Evolutionary conservation across 2,329 filamentous ascomycete species (phyloP).

Genomic region (Clonostachys sp.): DNA sequence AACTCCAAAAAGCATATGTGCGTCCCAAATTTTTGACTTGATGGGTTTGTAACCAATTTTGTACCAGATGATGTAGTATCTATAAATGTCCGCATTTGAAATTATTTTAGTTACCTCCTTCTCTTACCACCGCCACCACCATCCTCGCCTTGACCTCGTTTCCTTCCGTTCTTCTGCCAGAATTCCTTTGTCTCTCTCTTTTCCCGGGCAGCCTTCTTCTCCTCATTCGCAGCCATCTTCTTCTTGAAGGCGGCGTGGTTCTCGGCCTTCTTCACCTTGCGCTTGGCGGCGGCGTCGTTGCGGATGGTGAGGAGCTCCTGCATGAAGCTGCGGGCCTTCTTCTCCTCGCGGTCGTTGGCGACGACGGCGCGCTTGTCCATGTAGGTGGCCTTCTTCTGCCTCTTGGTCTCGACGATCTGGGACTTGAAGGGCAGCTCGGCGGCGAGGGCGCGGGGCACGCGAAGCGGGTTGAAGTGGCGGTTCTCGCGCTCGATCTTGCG

Average conservation of each 20-base stretch:
- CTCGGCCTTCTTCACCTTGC: slow-evolving; percentile 83
- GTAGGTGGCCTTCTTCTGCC: slow-evolving; percentile 79
- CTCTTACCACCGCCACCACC: slow-evolving; percentile 25
- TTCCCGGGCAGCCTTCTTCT: slow-evolving; percentile 83
- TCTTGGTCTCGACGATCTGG: slow-evolving; percentile 78
- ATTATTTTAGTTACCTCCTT: slow-evolving; percentile 17
- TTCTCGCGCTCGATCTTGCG: slow-evolving; percentile 59
- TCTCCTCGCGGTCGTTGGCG: slow-evolving; percentile 77
- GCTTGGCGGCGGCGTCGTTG: slow-evolving; percentile 85
- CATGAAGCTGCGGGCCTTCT: slow-evolving; percentile 81
- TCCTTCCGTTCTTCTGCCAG: slow-evolving; percentile 86
- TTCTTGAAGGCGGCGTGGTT: slow-evolving; percentile 73
- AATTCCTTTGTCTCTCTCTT: slow-evolving; percentile 90
- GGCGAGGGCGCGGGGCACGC: slow-evolving; percentile 74
- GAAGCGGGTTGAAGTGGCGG: slow-evolving; percentile 74
- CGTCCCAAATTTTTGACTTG: too few relatives aligned
- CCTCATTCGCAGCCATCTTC: slow-evolving; percentile 75
- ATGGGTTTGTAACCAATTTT: too few relatives aligned
- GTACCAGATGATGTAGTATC: too few relatives aligned
- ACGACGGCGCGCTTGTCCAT: slow-evolving; percentile 95
- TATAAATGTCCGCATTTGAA: slow-evolving; percentile 3
- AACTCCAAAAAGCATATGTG: too few relatives aligned
- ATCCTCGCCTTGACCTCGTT: slow-evolving; percentile 41
- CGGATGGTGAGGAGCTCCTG: slow-evolving; percentile 87
- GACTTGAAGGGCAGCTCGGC: slow-evolving; percentile 87